phyloP scores from a whole-genome alignment of 1,139 yeast species.

The Magnusiomyces magnusii region DNA sequence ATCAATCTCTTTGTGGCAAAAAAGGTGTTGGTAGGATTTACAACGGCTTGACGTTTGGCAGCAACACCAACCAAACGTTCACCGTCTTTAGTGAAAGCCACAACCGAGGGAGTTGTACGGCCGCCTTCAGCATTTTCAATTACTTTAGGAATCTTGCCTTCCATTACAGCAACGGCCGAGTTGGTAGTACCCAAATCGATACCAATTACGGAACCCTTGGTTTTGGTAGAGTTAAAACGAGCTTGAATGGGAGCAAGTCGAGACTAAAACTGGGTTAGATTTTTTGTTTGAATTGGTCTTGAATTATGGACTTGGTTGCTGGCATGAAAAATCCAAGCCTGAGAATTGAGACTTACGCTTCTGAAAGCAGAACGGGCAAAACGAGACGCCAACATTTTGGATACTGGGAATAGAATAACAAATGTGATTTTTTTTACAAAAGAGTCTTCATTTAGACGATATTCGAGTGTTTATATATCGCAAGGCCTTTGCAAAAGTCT shows the following conservation, averaged over 20 bases:
- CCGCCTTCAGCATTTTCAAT: constrained; percentile 99
- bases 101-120: constrained; percentile 97
- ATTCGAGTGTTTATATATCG: not conserved
- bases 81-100: constrained; percentile 94
- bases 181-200: constrained; percentile 99
- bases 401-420: too few species aligned
- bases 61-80: constrained; percentile 97
- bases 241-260: constrained; percentile 67
- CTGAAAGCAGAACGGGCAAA: constrained; percentile 18
- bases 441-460: constrained; percentile 5
- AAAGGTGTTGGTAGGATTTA: constrained; percentile 95
- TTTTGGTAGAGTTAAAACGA: constrained; percentile 31
- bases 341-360: constrained; percentile 11
- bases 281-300: not conserved
- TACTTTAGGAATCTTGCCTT: constrained; percentile 93
- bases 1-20: constrained; percentile 98
- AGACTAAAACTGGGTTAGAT: not conserved
- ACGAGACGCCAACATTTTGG: constrained; percentile 17
- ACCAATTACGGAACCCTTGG: constrained; percentile 63
- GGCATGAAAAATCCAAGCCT: too few species aligned
- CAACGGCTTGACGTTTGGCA: constrained; percentile 98
- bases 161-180: constrained; percentile 98
- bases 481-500: not conserved
- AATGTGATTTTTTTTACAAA: too few species aligned
- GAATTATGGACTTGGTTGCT: too few species aligned